Conservation (phyloP, 257 asterid genomes). For the Gentiana straminea region DNA sequence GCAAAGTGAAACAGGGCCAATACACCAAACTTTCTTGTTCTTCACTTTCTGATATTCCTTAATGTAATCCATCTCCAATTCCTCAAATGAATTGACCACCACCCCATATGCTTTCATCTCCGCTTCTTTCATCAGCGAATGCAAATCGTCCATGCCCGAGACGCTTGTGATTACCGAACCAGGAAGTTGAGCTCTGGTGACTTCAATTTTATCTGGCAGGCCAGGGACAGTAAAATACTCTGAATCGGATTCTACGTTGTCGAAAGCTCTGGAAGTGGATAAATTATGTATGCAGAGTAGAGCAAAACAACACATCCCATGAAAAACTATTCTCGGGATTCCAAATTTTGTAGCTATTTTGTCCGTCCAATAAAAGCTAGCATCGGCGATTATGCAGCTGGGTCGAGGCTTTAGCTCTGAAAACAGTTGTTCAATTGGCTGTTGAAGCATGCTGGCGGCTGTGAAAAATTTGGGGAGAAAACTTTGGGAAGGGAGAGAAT, state of each 20-base stretch:
- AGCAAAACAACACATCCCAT: conserved; percentile 48
- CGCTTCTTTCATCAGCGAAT: conserved; percentile 1
- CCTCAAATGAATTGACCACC: conserved; percentile 33
- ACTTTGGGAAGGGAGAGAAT: conserved; percentile 28
- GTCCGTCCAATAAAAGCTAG: conserved; percentile 31
- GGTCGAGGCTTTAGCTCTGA: conserved; percentile 26
- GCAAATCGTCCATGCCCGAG: conserved; percentile 4
- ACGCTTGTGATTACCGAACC: conserved; percentile 4
- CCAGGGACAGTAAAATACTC: conserved; percentile 40
- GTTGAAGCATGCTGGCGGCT: conserved; percentile 22
- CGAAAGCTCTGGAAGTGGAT: neutral
- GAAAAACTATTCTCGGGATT: conserved; percentile 38
- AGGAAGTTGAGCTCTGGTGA: conserved; percentile 38
- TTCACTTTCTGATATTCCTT: conserved; percentile 6
- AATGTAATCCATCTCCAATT: conserved; percentile 31
- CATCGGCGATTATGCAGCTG: conserved; percentile 37
- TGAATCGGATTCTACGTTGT: conserved; percentile 17
- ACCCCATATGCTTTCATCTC: conserved; percentile 35
- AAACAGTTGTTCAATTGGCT: conserved; percentile 20
- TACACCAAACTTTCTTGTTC: conserved; percentile 24
- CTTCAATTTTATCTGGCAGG: conserved; percentile 32
- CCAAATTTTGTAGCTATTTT: conserved; percentile 16
- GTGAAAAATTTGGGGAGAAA: conserved; percentile 15
- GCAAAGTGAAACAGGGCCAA: conserved; percentile 44
- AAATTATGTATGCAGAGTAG: conserved; percentile 18